Base-by-base conservation (phyloP, 306 rosid species). In the Herpetospermum pedunculosum region DNA sequence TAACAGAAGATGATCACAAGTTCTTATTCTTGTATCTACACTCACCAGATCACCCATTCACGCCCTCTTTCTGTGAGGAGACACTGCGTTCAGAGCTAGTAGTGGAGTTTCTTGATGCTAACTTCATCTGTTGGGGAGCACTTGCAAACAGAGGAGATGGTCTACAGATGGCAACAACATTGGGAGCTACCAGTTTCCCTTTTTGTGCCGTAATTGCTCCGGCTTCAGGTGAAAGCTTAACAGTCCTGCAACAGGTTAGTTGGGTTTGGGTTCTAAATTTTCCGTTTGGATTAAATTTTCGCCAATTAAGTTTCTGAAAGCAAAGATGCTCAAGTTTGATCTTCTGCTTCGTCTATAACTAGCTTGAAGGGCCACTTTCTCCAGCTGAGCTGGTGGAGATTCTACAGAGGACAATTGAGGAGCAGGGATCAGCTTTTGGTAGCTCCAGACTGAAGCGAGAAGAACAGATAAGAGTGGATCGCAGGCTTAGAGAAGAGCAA, bases 361-460 rank as follows among this genome's bases (percentile, higher is more conserved):
- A 92, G 98, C 80, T 88, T 29, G 96, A 92, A 80, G 96, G 96
- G 32, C 96, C 92, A 47, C 38, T 90, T 77, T 87, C 96, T 18
- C 85, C 96, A 28, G 84, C 83, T 49, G 96, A 88, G 78, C 80
- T 92, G 75, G 92, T 90, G 84, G 96, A 82, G 87, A 85, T 86
- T 84, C 90, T 90, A 57, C 98, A 90, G 74, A 87, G 85, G 80
- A 87, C 96, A 73, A n/a, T 83, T 81, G 98, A 90, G 77, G 96
- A 92, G 75, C 88, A 88, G 87, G 96, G 96, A 8, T 19, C 78
- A 77, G 96, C 92, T 72, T 84, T 88, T 48, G 88, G 81, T n/a
- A 77, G 91, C 80, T 83, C 29, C 21, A 88, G 71, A 75, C 84
- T 85, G 7, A 78, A 85, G 81, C 71, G 71, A 57, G 84, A 79